Evolutionary conservation across 2,329 filamentous ascomycete genomes (phyloP).

Genomic region (Davidsoniella neocaledoniae): DNA sequence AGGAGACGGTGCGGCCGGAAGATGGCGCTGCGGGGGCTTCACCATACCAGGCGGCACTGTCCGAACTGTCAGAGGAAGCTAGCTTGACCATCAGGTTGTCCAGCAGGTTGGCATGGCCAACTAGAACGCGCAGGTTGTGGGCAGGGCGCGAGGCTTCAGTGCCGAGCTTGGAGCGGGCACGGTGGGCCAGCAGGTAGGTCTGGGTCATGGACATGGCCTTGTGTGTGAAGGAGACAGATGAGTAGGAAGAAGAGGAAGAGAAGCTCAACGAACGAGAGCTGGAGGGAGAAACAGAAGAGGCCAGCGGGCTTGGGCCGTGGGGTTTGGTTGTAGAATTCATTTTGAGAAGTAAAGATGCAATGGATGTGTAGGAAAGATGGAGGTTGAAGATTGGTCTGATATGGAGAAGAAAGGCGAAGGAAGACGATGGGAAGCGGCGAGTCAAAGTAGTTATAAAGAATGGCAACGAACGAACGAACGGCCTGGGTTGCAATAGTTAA

Average conservation of each 20-base stretch:
- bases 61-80: conserved; percentile 63
- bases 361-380: not conserved
- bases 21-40: conserved; percentile 59
- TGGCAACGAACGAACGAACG: not conserved
- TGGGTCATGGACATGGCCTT: conserved; percentile 96
- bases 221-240: conserved; percentile 27
- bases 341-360: not conserved
- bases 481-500: too few species aligned
- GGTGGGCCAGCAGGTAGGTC: conserved; percentile 96
- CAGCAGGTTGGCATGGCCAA: conserved; percentile 96
- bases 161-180: conserved; percentile 90
- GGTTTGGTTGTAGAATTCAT: conserved; percentile 6
- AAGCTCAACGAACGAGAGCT: conserved; percentile 20
- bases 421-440: not conserved
- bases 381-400: not conserved
- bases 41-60: conserved; percentile 93
- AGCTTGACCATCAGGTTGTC: conserved; percentile 87
- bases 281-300: conserved; percentile 15
- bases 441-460: not conserved
- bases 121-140: conserved; percentile 86
- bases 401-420: not conserved
- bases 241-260: conserved; percentile 24
- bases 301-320: conserved; percentile 4
- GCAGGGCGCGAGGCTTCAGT: conserved; percentile 77
- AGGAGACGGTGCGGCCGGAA: not conserved